A percentile compares a stretch with the other conserved stretches of the same genome.
These are phyloP conservation scores for Lachancea dasiensis DNA, from an alignment of 805 yeast species.

Conservation along the genomic window DNA sequence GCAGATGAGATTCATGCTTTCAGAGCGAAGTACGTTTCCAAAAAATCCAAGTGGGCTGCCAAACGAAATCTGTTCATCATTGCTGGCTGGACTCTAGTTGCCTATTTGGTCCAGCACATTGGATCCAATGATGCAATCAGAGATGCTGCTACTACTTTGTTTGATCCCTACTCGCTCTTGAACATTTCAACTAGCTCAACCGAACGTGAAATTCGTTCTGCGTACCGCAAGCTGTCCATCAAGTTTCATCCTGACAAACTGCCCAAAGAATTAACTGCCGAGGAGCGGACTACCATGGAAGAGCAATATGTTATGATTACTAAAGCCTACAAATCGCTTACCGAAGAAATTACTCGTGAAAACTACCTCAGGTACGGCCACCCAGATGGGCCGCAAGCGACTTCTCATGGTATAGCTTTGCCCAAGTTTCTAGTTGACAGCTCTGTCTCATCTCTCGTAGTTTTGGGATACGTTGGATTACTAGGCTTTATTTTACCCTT, in stretches of 20 bases:
- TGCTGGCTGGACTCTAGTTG: slow-evolving; percentile 59
- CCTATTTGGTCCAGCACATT: slow-evolving; percentile 34
- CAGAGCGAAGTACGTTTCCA: slow-evolving; percentile 17
- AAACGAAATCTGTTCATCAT: slow-evolving; percentile 25
- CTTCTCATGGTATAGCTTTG: slow-evolving; percentile 88
- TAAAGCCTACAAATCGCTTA: slow-evolving; percentile 90
- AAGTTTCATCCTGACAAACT: slow-evolving; percentile 93
- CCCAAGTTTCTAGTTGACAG: slow-evolving; percentile 90
- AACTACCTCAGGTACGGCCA: slow-evolving; percentile 87
- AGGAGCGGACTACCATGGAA: slow-evolving; percentile 56
- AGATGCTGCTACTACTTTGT: slow-evolving; percentile 39
- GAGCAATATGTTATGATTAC: slow-evolving; percentile 72
- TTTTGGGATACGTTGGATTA: slow-evolving; percentile 55
- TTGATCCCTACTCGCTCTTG: slow-evolving; percentile 89
- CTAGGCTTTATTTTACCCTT: slow-evolving; percentile 77
- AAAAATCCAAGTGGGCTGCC: slow-evolving; percentile 18
- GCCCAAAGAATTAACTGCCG: slow-evolving; percentile 51
- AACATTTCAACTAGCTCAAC: slow-evolving; percentile 63
- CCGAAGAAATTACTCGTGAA: slow-evolving; percentile 79
- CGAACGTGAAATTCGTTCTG: slow-evolving; percentile 72
- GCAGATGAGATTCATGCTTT: slow-evolving; percentile 19
- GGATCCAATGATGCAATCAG: slow-evolving; percentile 42
- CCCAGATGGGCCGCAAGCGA: slow-evolving; percentile 95
- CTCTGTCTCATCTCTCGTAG: slow-evolving; percentile 57
- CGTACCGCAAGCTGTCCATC: slow-evolving; percentile 80